Evolutionary conservation across 2,329 filamentous ascomycete genomes (phyloP).

Genomic region (Zopfia rhizophila): DNA sequence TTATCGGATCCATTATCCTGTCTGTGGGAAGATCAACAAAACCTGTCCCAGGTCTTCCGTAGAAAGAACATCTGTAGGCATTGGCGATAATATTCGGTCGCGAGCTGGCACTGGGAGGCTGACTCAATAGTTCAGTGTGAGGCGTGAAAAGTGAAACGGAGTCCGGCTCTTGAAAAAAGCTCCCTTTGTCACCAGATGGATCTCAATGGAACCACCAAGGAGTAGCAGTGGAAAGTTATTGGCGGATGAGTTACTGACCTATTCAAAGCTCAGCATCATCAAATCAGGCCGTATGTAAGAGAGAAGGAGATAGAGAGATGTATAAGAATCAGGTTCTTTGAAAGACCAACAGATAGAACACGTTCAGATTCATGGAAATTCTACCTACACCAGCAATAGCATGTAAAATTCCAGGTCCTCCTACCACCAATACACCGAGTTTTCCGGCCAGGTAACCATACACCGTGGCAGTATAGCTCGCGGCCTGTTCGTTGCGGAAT

Average conservation of each 20-base stretch:
- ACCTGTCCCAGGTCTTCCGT: slow-evolving; percentile 63
- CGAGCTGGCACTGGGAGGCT: slow-evolving; percentile 55
- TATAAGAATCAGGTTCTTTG: background rate
- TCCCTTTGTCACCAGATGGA: slow-evolving; percentile 62
- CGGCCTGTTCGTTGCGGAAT: slow-evolving; percentile 69
- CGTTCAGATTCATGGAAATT: slow-evolving; percentile 1
- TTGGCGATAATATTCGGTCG: slow-evolving; percentile 60
- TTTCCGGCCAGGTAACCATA: slow-evolving; percentile 68
- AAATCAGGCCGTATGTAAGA: background rate
- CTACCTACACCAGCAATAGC: slow-evolving; percentile 64
- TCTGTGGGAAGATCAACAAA: slow-evolving; percentile 68
- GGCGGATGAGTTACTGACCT: slow-evolving; percentile 61
- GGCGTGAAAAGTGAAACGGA: slow-evolving; percentile 63
- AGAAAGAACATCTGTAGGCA: slow-evolving; percentile 65
- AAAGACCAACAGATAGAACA: background rate
- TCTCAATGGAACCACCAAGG: slow-evolving; percentile 65
- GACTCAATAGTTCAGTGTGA: slow-evolving; percentile 63
- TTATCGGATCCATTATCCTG: slow-evolving; percentile 59
- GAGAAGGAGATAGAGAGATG: background rate
- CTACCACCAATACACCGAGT: slow-evolving; percentile 68
- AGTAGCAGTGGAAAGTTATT: slow-evolving; percentile 67
- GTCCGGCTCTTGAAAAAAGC: slow-evolving; percentile 69
- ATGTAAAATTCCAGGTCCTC: slow-evolving; percentile 68
- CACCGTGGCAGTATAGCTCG: slow-evolving; percentile 66
- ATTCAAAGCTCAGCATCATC: background rate